These are phyloP conservation scores for Saraca asoca DNA, from an alignment of 331 rosid species.

Conservation along the genomic window DNA sequence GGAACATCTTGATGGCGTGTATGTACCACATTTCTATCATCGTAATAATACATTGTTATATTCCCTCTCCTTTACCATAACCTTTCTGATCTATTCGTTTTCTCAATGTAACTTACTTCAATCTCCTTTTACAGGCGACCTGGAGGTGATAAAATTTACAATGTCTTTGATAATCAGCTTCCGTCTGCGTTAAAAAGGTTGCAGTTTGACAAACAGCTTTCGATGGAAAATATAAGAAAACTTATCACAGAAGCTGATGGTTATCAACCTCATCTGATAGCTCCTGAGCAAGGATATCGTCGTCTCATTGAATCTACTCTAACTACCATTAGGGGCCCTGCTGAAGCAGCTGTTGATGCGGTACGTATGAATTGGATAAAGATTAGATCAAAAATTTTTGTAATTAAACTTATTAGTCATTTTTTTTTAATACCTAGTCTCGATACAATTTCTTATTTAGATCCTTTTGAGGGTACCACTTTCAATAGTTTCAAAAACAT, in stretches of 20 bases:
- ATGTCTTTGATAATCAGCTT: slow-evolving; percentile 90
- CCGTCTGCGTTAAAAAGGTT: slow-evolving; percentile 87
- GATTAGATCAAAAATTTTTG: too few relatives aligned
- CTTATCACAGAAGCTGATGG: slow-evolving; percentile 97
- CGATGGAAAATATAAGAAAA: slow-evolving; percentile 90
- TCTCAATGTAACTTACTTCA: slow-evolving; percentile 11
- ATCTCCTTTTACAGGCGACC: slow-evolving; percentile 64
- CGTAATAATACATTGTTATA: slow-evolving; percentile 3
- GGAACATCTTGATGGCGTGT: slow-evolving; percentile 98
- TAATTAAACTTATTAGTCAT: too few relatives aligned
- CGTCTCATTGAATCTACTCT: slow-evolving; percentile 85
- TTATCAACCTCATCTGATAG: slow-evolving; percentile 94
- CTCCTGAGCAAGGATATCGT: slow-evolving; percentile 97
- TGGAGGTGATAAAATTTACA: slow-evolving; percentile 90
- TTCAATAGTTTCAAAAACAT: too few relatives aligned
- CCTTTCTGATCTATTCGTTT: slow-evolving; percentile 5
- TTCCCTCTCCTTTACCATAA: slow-evolving; percentile 1
- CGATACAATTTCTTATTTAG: too few relatives aligned
- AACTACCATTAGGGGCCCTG: slow-evolving; percentile 85
- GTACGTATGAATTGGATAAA: slow-evolving; percentile 39
- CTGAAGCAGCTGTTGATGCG: slow-evolving; percentile 94
- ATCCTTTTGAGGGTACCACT: too few relatives aligned
- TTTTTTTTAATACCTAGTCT: too few relatives aligned
- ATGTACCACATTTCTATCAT: slow-evolving; percentile 34
- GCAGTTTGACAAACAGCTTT: slow-evolving; percentile 90